Conservation (phyloP, 148 eudicot genomes). For the Amaranthus cruentus region DNA sequence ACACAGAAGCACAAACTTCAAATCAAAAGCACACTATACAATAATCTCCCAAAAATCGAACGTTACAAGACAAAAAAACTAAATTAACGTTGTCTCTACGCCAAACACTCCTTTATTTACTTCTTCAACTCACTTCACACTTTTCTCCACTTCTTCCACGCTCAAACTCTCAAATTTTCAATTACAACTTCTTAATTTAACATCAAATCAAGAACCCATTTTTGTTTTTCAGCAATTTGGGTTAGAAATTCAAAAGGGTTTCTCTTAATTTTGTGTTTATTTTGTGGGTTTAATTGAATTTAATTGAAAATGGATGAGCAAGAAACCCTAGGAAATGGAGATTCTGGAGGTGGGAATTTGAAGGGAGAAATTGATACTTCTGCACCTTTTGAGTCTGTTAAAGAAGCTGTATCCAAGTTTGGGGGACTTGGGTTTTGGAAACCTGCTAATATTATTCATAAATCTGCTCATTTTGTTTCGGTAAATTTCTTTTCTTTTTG, state of each 20-base stretch:
- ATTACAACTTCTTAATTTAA: not conserved
- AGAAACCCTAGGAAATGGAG: conserved; percentile 16
- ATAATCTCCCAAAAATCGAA: too few relatives aligned
- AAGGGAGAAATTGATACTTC: conserved; percentile 85
- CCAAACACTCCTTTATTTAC: not conserved
- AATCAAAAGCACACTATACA: too few relatives aligned
- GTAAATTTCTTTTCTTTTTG: conserved; percentile 9
- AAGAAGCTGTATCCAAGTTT: conserved; percentile 74
- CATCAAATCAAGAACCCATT: not conserved
- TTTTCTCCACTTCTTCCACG: not conserved
- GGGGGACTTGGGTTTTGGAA: conserved; percentile 91
- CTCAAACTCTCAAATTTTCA: not conserved
- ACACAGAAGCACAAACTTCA: too few relatives aligned
- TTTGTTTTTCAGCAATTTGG: not conserved
- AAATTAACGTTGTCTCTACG: not conserved
- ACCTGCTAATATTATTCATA: conserved; percentile 27
- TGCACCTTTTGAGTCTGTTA: conserved; percentile 91
- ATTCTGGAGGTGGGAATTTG: conserved; percentile 7
- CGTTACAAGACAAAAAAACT: too few relatives aligned
- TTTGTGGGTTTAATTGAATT: not conserved
- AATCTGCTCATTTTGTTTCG: conserved; percentile 13
- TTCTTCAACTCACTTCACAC: too few relatives aligned
- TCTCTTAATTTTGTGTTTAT: not conserved
- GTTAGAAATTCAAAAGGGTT: not conserved
- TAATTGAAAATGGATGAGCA: conserved; percentile 17